These are phyloP conservation scores for Populus simonii DNA, from an alignment of 345 rosid species.

Conservation along the genomic window DNA sequence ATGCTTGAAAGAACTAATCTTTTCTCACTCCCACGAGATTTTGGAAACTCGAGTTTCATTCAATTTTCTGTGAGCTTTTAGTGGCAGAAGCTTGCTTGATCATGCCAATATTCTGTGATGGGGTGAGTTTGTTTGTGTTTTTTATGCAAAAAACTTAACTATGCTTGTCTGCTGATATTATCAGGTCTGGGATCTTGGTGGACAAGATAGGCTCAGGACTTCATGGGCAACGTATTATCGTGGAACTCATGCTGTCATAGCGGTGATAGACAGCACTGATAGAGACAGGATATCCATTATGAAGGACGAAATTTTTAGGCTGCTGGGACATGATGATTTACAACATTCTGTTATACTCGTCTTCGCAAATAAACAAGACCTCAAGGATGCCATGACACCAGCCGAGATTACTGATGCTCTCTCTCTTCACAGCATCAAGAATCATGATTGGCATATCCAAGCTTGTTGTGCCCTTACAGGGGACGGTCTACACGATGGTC, in stretches of 20 bases:
- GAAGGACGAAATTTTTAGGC: slow-evolving; percentile 77
- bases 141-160: background rate
- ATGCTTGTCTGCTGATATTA: background rate
- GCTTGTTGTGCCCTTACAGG: slow-evolving; percentile 88
- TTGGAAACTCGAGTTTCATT: background rate
- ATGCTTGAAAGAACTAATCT: background rate
- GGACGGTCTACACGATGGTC: slow-evolving; percentile 79
- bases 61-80: background rate
- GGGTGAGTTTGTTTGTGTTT: background rate
- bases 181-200: slow-evolving; percentile 97
- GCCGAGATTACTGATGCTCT: slow-evolving; percentile 83
- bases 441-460: slow-evolving; percentile 97
- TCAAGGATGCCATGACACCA: slow-evolving; percentile 91
- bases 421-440: slow-evolving; percentile 87
- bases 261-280: slow-evolving; percentile 92
- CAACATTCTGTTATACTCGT: slow-evolving; percentile 74
- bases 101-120: background rate
- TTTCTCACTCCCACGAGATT: background rate
- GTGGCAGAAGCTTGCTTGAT: background rate
- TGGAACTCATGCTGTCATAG: slow-evolving; percentile 87
- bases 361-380: slow-evolving; percentile 88
- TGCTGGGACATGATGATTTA: slow-evolving; percentile 80
- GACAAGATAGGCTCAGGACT: slow-evolving; percentile 88
- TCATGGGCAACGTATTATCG: slow-evolving; percentile 97
- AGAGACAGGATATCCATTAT: slow-evolving; percentile 76